Base-by-base conservation (phyloP, 306 rosid species). In the Gastrolobium bilobum region DNA sequence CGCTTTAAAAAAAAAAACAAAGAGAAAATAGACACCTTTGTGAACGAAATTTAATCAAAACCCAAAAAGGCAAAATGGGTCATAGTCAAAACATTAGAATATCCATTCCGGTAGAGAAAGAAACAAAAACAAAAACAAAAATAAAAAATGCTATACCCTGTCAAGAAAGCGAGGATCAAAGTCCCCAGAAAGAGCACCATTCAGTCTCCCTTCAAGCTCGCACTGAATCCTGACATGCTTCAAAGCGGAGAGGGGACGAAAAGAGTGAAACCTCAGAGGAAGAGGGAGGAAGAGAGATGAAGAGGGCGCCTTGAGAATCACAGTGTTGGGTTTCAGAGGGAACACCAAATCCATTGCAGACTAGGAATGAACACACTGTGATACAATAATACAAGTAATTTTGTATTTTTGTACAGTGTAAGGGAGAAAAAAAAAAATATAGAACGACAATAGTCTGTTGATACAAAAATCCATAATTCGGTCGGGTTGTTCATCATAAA, bases 151-250 rank as follows among this genome's bases (percentile, higher is more conserved):
- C 3, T 20, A 70, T 87, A 94, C 97, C 83, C 97, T 87, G 85
- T 95, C 98, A 14, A 91, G 29, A 82, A 88, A 95, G 72, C 90
- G 98, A 10, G 92, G 78, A 76, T 93, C 97, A 43, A 87, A 87
- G 54, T 91, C 98, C 13, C 88, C 86, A 61, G 95, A 88, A 48
- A 87, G 86, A 81, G 92, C 87, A 42, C 96, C 99, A 75, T 95
- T 95, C 53, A 84, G 70, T 84, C 84, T 87, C 4, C 51, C 84
- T 2, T 95, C 97, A 76, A 92, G 81, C 88, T 95, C 96, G 77
- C 91, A 87, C 30, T 81, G 90, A 74, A 95, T 80, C 47, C 81
- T 89, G 35, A 48, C 63, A 53, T 84, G 73, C 77, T 84, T 91
- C 43, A 68, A 64, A 31, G 89, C 81, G 6, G 84, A 75, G 53